Conservation (phyloP, 2,329 filamentous ascomycete genomes). For the Aureobasidium sp. region DNA sequence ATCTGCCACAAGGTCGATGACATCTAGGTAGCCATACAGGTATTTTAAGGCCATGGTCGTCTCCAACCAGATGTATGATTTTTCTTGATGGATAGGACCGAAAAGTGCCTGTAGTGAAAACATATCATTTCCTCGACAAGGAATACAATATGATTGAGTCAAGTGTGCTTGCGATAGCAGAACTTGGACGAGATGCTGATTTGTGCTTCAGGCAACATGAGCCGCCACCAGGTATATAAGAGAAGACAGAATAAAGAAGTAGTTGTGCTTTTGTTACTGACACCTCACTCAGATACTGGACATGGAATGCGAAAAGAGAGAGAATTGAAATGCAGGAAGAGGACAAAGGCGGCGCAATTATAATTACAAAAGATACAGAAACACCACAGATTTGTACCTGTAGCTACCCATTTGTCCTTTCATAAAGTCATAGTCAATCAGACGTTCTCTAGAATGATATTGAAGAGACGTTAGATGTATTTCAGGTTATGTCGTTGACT, state of each 20-base stretch:
- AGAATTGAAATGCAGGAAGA: not conserved
- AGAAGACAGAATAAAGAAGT: not conserved
- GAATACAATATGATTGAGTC: not conserved
- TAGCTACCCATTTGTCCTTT: not conserved
- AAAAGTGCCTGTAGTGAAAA: not conserved
- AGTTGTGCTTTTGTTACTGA: not conserved
- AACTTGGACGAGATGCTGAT: not conserved
- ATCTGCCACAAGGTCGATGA: not conserved
- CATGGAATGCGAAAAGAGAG: not conserved
- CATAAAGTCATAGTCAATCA: slow-evolving; percentile 7
- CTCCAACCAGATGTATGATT: not conserved
- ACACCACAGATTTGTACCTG: slow-evolving; percentile 5
- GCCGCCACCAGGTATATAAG: not conserved
- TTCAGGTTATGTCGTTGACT: not conserved
- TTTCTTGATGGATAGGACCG: not conserved
- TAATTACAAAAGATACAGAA: slow-evolving; percentile 10
- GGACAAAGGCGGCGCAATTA: not conserved
- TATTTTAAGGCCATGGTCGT: not conserved
- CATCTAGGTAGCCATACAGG: not conserved
- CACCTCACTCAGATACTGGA: not conserved
- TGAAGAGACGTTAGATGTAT: not conserved
- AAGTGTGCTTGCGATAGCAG: not conserved
- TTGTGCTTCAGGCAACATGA: not conserved
- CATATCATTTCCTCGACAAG: too few species aligned
- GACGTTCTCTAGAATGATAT: not conserved